Percentiles rank a stretch among this genome's conserved stretches.
Conservation (phyloP, 495 filamentous ascomycete genomes). For the Annulohypoxylon stygium region DNA sequence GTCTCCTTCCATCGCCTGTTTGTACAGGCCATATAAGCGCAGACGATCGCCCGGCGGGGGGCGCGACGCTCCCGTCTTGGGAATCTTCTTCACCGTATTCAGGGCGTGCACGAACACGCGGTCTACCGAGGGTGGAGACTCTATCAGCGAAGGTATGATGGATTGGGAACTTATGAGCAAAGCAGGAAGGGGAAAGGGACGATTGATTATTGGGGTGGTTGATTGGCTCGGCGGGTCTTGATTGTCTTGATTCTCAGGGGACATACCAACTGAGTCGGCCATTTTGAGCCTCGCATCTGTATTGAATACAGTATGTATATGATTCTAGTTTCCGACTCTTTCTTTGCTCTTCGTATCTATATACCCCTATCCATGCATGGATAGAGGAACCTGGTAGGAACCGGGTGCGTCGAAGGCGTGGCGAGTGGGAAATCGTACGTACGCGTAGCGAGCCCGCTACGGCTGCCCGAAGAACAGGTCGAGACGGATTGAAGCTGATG, state of each 20-base stretch:
- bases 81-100: conserved; percentile 97
- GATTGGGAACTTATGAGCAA: conserved; percentile 38
- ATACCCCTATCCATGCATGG: conserved; percentile 34
- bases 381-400: conserved; percentile 28
- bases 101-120: conserved; percentile 98
- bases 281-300: conserved; percentile 50
- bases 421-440: conserved; percentile 32
- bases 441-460: conserved; percentile 26
- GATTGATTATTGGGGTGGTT: conserved; percentile 17
- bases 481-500: conserved; percentile 28
- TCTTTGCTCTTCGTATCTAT: conserved; percentile 26
- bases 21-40: conserved; percentile 96
- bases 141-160: conserved; percentile 34
- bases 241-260: conserved; percentile 31
- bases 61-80: conserved; percentile 87
- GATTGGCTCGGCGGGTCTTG: conserved; percentile 28
- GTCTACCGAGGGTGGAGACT: conserved; percentile 67
- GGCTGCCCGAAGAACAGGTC: conserved; percentile 26
- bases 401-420: conserved; percentile 34
- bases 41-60: conserved; percentile 88
- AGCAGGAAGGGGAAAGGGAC: conserved; percentile 31
- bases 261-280: conserved; percentile 67
- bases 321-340: conserved; percentile 11
- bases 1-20: conserved; percentile 98
- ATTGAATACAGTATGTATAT: conserved; percentile 26